Percentiles rank a stretch among this genome's conserved stretches.
phyloP scores from a whole-genome alignment of 192 early-diverging fungal genomes.

The Gryganskiella cystojenkinii region DNA sequence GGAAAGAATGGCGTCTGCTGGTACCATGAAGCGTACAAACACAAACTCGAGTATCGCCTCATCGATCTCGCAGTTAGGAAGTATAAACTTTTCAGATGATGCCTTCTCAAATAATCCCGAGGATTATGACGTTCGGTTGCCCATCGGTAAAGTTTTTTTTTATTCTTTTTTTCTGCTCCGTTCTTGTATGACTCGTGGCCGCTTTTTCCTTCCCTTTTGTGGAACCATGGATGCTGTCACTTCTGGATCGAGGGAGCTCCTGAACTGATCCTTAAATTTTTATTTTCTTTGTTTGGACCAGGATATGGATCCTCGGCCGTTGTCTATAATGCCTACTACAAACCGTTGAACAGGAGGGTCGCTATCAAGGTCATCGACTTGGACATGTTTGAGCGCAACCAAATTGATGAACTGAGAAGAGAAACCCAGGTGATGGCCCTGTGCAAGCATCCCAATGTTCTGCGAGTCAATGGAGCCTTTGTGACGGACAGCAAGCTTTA shows the following conservation, averaged over 20 bases:
- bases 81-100: slow-evolving; percentile 22
- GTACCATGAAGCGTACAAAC: slow-evolving; percentile 37
- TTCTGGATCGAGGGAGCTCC: neutral
- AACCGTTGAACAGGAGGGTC: slow-evolving; percentile 73
- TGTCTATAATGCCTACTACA: slow-evolving; percentile 84
- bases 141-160: slow-evolving; percentile 31
- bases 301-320: slow-evolving; percentile 90
- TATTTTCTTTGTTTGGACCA: slow-evolving; percentile 23
- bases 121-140: slow-evolving; percentile 42
- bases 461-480: slow-evolving; percentile 88
- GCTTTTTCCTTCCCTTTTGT: too few relatives aligned
- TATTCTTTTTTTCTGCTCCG: neutral
- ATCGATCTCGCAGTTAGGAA: slow-evolving; percentile 25
- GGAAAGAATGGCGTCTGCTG: slow-evolving; percentile 41
- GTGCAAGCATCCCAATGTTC: slow-evolving; percentile 85
- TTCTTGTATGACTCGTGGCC: too few relatives aligned
- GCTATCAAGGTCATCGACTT: slow-evolving; percentile 91
- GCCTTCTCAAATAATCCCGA: slow-evolving; percentile 51
- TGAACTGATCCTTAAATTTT: neutral
- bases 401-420: slow-evolving; percentile 89
- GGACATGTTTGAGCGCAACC: slow-evolving; percentile 91
- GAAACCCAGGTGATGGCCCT: slow-evolving; percentile 90
- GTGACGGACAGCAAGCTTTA: slow-evolving; percentile 82
- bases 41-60: slow-evolving; percentile 18
- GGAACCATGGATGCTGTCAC: neutral